Evolutionary conservation across 1,139 yeast species (phyloP), one percentile per base, ranked within the genome.

Genomic region (Petasospora fabianii): DNA sequence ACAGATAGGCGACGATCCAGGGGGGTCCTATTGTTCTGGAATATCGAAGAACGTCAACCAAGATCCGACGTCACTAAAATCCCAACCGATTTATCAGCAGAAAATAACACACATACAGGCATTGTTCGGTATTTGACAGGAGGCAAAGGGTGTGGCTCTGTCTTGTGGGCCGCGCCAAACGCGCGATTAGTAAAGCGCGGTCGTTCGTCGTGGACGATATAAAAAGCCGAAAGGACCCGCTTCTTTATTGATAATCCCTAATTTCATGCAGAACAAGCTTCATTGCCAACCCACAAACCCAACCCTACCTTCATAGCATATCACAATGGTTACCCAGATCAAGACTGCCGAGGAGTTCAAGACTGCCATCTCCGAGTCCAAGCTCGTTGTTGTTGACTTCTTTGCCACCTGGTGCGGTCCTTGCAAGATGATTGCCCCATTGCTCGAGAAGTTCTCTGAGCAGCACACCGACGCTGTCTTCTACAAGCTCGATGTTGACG

Each of bases 361-460:
- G 38, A 66, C 70, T 43, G 82, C 79, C 49, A 70, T 83, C 54
- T 52, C 66, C 40, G 67, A 69, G 59, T 76, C 73, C 48, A 80
- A 80, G 49, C 72, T 85, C 59, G 85, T 85, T 50, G 94, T 88
- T 49, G 86, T 88, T 49, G 97, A 88, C 69, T 88, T 88, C 69
- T 86, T 80, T 56, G 96, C 97, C 53, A 81, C 90, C 47, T 88
- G 97, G 96, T 88, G 97, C 68, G 96, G 96, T 54, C 96, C 97
- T 47, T 88, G 97, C 73, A 87, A 87, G 73, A 84, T 84, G 81
- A 82, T 88, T 69, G 88, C 96, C 47, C 97, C 97, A 60, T 70
- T 85, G 68, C 68, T 88, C 56, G 94, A 86, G 57, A 84, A 84
- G 65, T 82, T 87, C 60, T 64, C 80, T 30, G 63, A 67, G 36